Percentiles rank a stretch among this genome's conserved stretches.
These are phyloP conservation scores for Ophiostoma montium DNA, from an alignment of 2,329 filamentous ascomycete species.

Conservation along the genomic window DNA sequence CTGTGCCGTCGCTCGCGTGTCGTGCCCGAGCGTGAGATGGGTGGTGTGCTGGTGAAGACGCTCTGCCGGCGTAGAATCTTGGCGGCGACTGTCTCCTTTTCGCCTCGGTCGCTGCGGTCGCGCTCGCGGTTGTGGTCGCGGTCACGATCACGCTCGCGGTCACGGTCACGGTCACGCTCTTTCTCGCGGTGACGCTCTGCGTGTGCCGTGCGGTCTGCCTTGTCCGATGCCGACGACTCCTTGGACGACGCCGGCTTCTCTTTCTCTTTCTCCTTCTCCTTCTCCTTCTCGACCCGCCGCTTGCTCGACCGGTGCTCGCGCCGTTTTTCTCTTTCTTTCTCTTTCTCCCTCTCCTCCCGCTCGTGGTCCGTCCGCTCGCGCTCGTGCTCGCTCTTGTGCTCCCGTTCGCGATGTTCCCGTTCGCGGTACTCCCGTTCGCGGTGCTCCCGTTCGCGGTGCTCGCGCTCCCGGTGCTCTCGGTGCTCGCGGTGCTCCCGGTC, in stretches of 20 bases:
- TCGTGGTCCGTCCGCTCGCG: conserved; percentile 13
- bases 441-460: too few species aligned
- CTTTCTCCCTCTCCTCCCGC: too few species aligned
- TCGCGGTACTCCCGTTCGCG: too few species aligned
- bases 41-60: conserved; percentile 54
- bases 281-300: conserved; percentile 37
- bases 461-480: background rate
- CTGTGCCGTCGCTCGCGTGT: conserved; percentile 49
- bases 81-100: conserved; percentile 28
- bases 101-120: conserved; percentile 22
- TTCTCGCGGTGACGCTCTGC: background rate
- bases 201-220: conserved; percentile 29
- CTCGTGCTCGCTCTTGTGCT: background rate
- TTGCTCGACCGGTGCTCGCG: conserved; percentile 39
- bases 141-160: background rate
- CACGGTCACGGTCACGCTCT: too few species aligned
- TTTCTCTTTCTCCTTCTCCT: conserved; percentile 38
- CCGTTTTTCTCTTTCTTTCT: conserved; percentile 26
- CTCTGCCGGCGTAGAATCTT: conserved; percentile 45
- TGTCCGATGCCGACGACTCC: conserved; percentile 38
- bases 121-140: background rate
- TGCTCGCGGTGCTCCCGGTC: background rate
- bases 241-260: conserved; percentile 34
- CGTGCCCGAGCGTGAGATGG: conserved; percentile 54
- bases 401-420: background rate